Percentiles rank a stretch among this genome's conserved stretches.
Evolutionary conservation across 2,329 filamentous ascomycete species (phyloP).

Genomic region (Diaporthe nobilis): DNA sequence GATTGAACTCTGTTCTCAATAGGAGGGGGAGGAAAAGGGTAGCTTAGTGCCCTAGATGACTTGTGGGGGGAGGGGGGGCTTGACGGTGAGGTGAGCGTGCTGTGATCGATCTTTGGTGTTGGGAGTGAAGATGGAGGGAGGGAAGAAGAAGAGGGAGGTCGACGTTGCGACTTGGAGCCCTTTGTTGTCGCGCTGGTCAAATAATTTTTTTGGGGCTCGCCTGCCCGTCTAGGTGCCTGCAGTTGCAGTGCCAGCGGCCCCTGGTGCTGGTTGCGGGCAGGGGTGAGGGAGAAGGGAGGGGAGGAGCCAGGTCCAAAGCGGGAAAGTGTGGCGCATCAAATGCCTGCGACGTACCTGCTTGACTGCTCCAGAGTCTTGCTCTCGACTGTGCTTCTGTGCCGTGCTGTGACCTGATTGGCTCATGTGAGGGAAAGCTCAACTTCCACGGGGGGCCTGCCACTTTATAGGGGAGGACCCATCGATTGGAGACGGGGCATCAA

Average conservation of each 20-base stretch:
- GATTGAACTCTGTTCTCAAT: slow-evolving; percentile 81
- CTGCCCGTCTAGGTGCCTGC: slow-evolving; percentile 33
- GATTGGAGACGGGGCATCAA: neutral
- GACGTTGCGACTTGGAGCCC: slow-evolving; percentile 46
- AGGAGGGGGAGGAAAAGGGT: slow-evolving; percentile 79
- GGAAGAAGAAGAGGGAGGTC: slow-evolving; percentile 47
- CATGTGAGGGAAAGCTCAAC: slow-evolving; percentile 34
- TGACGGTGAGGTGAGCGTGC: slow-evolving; percentile 55
- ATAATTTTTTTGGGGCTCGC: slow-evolving; percentile 51
- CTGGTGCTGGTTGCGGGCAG: slow-evolving; percentile 35
- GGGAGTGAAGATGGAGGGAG: slow-evolving; percentile 52
- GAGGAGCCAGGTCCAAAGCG: slow-evolving; percentile 13
- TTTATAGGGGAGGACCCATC: slow-evolving; percentile 4
- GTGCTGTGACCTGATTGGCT: slow-evolving; percentile 20
- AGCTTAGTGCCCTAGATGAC: slow-evolving; percentile 89
- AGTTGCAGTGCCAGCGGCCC: slow-evolving; percentile 28
- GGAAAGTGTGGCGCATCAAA: slow-evolving; percentile 41
- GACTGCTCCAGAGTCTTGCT: slow-evolving; percentile 26
- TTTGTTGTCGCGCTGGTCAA: slow-evolving; percentile 49
- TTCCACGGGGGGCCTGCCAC: neutral
- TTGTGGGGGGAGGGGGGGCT: slow-evolving; percentile 52
- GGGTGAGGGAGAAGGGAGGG: slow-evolving; percentile 37
- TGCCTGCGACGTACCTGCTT: slow-evolving; percentile 38
- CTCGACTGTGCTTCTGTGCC: neutral
- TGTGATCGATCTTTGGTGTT: slow-evolving; percentile 52